Evolutionary conservation across 768 basidiomycete species (phyloP), one percentile per base, ranked within the genome.

Genomic region (Suillus clintonianus): DNA sequence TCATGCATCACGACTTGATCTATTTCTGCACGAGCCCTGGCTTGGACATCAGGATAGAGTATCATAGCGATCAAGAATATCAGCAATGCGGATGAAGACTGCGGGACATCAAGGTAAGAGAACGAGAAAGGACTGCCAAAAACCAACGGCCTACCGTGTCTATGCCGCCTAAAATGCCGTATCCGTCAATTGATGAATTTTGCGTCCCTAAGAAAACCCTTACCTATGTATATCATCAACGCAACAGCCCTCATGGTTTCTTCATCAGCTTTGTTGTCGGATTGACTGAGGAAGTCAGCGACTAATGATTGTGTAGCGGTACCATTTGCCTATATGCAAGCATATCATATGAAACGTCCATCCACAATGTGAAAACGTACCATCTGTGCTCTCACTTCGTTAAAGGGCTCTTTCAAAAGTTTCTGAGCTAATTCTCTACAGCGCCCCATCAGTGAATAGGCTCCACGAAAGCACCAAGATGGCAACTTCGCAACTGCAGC

Each of bases 21-120:
- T 3, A 77, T 50, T 59, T 76, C 74, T 7, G 24, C 67, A 51
- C 72, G 70, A 0, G 71, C 74, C 36, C 66, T 64, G 30, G 61
- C 64, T 60, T 77, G 75, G 3, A 69, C 68, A 15, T 76, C 65
- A 0, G 77, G 76, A 61, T 76, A 67, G 4, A 66, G 58, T 6
- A 68, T 62, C 73, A 78, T 72, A 2, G 70, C 71, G 30, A 75
- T 42, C 22, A 76, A 51, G 67, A 77, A 78, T 1, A 66, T 59
- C 1, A 67, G 72, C 3, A 71, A 62, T 1, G 72, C 64, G 2
- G 73, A 72, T 30, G 72, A 2, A 45, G 15, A 45, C 58, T 63
- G 32, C 4, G 19, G 39, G 39, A 51, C 32, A 77, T 67, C 24
- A 77, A 64, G 19, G 51, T 53, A 13, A 78, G 69, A 34, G 66